Base-by-base conservation (phyloP, 768 basidiomycete species). In the Podaxis sp. region DNA sequence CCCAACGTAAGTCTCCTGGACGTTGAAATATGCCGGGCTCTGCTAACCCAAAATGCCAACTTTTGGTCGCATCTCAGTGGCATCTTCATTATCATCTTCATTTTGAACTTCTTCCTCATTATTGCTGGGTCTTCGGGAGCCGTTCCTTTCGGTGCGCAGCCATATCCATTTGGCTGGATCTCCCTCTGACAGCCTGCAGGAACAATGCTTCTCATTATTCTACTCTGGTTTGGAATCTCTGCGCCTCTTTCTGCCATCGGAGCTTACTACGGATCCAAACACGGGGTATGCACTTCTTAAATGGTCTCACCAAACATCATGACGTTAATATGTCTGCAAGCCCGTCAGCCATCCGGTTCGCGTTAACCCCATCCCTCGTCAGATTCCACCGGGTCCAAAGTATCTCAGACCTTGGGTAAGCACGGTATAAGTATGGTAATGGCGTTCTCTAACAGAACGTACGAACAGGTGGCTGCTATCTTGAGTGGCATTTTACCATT, bases 401-500 rank as follows among this genome's bases (percentile, higher is more conserved):
- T 96, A 97, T 72, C 85, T 97, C 52, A 82, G 81, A 50, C 89
- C 89, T 66, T 89, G 88, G 88, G 93, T 91, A 73, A 55, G 80
- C 9, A 17, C 12, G 41, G 24, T 50, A 2, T 11, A 12, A 15
- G 4, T 51, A 25, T 47, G 57, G 2, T 59, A 37, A 37, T 63
- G 61, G 46, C 62, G 49, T 33, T 55, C 38, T 11, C 36, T 59
- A 7, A 59, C 49, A 25, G 51, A 27, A 8, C 37, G 27, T 56
- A 63, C 29, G 66, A 65, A 24, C 67, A 84, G 90, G 84, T 85
- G 38, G 82, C 94, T 2, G 85, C 87, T 0, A 69, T 96, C 22
- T 83, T 98, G n/a, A 88, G 91, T 57, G 96, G 96, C 17, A 88
- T 97, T 65, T 82, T 98, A 25, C 96, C 95, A 0, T 98, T 96